These are phyloP conservation scores for Fusarium sambucinum DNA, from an alignment of 2,329 filamentous ascomycete species.

Conservation along the genomic window DNA sequence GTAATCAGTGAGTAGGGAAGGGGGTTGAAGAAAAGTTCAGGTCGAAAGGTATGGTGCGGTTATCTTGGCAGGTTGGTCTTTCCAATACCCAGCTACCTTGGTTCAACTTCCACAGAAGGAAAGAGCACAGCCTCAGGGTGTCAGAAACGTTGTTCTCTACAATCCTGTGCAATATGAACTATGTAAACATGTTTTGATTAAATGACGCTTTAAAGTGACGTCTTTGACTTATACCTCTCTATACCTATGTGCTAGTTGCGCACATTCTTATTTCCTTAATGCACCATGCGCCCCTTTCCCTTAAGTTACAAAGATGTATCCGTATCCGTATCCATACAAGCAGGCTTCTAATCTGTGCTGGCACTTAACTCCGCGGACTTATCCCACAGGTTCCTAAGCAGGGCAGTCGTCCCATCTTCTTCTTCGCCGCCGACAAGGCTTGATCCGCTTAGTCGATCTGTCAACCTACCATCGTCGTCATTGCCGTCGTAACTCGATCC, in stretches of 20 bases:
- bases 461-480: constrained; percentile 58
- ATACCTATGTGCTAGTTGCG: constrained; percentile 23
- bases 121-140: background rate
- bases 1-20: background rate
- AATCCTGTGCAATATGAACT: background rate
- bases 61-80: background rate
- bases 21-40: background rate
- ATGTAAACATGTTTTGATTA: constrained; percentile 4
- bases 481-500: constrained; percentile 62
- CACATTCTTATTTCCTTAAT: constrained; percentile 26
- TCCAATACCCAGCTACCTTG: background rate
- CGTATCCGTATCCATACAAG: constrained; percentile 3
- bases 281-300: constrained; percentile 23
- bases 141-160: too few species aligned
- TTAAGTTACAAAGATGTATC: constrained; percentile 22
- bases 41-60: too few species aligned
- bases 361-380: constrained; percentile 69
- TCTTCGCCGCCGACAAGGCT: constrained; percentile 63
- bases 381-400: constrained; percentile 72
- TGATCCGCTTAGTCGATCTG: constrained; percentile 61
- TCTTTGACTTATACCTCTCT: constrained; percentile 26
- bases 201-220: constrained; percentile 18
- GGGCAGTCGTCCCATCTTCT: constrained; percentile 62
- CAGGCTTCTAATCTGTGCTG: constrained; percentile 52
- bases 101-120: background rate